These are phyloP conservation scores for Exophiala sp. DNA, from an alignment of 2,329 filamentous ascomycete genomes.

Conservation along the genomic window DNA sequence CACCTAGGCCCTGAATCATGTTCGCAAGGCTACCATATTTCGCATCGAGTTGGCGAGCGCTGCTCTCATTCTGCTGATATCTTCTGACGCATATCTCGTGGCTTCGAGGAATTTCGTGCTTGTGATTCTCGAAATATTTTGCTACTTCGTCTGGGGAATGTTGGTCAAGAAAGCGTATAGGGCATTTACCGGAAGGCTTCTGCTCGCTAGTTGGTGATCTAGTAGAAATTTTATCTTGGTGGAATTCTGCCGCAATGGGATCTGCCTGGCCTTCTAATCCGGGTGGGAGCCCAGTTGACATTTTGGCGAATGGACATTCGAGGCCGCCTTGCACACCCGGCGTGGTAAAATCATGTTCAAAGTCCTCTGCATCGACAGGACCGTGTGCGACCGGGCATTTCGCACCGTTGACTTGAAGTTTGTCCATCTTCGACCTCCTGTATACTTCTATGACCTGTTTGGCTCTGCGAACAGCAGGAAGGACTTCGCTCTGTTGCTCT, in stretches of 20 bases:
- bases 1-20: conserved; percentile 88
- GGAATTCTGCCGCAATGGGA: conserved; percentile 49
- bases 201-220: conserved; percentile 51
- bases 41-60: conserved; percentile 82
- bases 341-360: conserved; percentile 90
- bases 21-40: conserved; percentile 90
- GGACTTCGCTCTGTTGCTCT: conserved; percentile 40
- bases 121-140: conserved; percentile 89
- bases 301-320: conserved; percentile 72
- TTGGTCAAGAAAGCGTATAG: conserved; percentile 87
- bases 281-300: conserved; percentile 38
- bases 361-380: conserved; percentile 35
- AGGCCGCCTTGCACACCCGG: conserved; percentile 75
- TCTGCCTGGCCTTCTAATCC: conserved; percentile 42
- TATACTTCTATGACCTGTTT: conserved; percentile 10
- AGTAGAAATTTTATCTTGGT: conserved; percentile 45
- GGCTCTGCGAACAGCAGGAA: conserved; percentile 7
- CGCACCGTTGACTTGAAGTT: not conserved
- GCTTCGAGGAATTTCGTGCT: conserved; percentile 88
- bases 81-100: conserved; percentile 89
- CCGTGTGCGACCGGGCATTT: conserved; percentile 28
- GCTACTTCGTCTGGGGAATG: conserved; percentile 92
- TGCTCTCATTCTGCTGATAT: conserved; percentile 81
- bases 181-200: conserved; percentile 62
- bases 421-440: conserved; percentile 13